A percentile compares a stretch with the other conserved stretches of the same genome.
Conservation (phyloP, 805 yeast genomes). For the Spathaspora passalidarum region DNA sequence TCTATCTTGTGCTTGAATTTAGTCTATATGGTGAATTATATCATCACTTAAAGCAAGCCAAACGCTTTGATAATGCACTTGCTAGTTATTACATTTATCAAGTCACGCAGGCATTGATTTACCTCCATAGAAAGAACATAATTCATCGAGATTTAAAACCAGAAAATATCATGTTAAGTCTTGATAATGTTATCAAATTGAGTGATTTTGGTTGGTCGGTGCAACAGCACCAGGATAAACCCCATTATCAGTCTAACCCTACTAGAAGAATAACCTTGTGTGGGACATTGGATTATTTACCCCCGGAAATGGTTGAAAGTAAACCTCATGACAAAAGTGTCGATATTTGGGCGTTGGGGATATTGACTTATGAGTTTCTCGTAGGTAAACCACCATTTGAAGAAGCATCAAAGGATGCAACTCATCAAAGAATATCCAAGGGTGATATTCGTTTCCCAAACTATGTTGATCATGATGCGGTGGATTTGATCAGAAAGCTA, state of each 20-base stretch:
- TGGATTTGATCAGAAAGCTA: slow-evolving; percentile 63
- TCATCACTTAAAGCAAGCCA: slow-evolving; percentile 60
- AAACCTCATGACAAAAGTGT: slow-evolving; percentile 74
- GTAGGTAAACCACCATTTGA: slow-evolving; percentile 94
- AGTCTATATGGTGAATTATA: slow-evolving; percentile 86
- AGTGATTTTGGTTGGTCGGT: slow-evolving; percentile 98
- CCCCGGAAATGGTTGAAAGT: slow-evolving; percentile 92
- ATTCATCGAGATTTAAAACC: slow-evolving; percentile 95
- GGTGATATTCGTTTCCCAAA: slow-evolving; percentile 76
- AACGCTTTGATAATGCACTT: slow-evolving; percentile 65
- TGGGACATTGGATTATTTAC: slow-evolving; percentile 90
- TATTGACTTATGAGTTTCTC: slow-evolving; percentile 77
- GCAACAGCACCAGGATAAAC: slow-evolving; percentile 4
- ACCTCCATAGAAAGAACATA: slow-evolving; percentile 75
- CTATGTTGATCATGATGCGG: slow-evolving; percentile 69
- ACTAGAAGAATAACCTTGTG: slow-evolving; percentile 71
- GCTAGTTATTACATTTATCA: slow-evolving; percentile 83
- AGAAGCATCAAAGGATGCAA: slow-evolving; percentile 70
- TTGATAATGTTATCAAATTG: slow-evolving; percentile 72
- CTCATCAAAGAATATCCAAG: slow-evolving; percentile 74
- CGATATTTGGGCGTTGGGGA: slow-evolving; percentile 92
- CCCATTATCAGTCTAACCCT: slow-evolving; percentile 23
- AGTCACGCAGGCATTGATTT: slow-evolving; percentile 73
- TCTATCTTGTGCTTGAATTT: slow-evolving; percentile 81
- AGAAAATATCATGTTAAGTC: slow-evolving; percentile 79